Evolutionary conservation across 2,329 filamentous ascomycete genomes (phyloP).

Genomic region (Colletotrichum sojae): DNA sequence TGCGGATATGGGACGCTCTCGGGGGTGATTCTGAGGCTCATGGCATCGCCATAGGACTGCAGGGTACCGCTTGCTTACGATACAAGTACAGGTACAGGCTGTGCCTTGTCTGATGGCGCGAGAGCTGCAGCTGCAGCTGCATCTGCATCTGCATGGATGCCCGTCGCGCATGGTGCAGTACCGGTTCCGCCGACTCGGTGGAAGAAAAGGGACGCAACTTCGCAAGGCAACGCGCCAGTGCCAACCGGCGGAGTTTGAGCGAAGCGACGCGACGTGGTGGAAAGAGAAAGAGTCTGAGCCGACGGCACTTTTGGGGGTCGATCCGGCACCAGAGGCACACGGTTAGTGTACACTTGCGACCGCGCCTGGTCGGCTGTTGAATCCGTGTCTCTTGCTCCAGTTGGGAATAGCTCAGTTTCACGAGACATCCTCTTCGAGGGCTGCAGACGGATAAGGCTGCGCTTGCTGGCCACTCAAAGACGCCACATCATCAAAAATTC

Average conservation of each 20-base stretch:
- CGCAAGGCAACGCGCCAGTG: no score
- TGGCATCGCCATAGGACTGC: not conserved
- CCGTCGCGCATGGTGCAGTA: constrained; percentile 17
- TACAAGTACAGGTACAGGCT: constrained; percentile 19
- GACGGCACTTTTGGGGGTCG: constrained; percentile 17
- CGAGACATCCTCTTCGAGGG: constrained; percentile 12
- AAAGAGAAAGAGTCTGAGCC: constrained; percentile 17
- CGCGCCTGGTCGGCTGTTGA: not conserved
- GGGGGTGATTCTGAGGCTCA: constrained; percentile 19
- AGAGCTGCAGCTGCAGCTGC: not conserved
- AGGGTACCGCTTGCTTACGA: constrained; percentile 18
- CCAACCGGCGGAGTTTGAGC: constrained; percentile 30
- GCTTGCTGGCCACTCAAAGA: constrained; percentile 26
- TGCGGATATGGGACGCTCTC: not conserved
- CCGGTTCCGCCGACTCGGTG: constrained; percentile 38
- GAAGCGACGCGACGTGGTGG: constrained; percentile 7
- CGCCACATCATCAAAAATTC: constrained; percentile 35
- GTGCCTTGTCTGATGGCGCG: constrained; percentile 12
- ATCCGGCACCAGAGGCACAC: constrained; percentile 12
- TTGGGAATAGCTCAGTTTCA: constrained; percentile 32
- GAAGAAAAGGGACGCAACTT: constrained; percentile 9
- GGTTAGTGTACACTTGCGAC: not conserved
- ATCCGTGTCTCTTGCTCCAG: not conserved
- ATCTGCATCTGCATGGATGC: constrained; percentile 1
- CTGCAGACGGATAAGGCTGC: constrained; percentile 40